Conservation (phyloP, 2,329 filamentous ascomycete species). For the Cryphonectria radicalis region DNA sequence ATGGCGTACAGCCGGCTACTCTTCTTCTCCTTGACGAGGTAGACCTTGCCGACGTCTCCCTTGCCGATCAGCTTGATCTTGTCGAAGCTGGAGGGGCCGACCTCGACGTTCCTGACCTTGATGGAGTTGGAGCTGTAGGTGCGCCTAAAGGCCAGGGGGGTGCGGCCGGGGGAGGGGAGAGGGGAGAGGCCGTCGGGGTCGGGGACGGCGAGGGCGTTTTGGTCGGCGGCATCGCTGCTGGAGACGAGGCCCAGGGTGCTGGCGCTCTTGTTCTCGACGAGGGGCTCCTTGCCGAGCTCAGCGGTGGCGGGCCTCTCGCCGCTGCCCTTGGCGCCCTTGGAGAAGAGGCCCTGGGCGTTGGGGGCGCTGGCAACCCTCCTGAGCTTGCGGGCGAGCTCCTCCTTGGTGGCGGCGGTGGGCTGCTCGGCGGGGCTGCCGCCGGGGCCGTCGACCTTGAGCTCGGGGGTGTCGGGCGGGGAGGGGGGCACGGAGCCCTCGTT, state of each 20-base stretch:
- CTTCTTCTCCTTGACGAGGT: conserved; percentile 97
- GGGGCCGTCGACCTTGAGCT: conserved; percentile 72
- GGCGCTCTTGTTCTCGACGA: conserved; percentile 61
- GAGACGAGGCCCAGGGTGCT: conserved; percentile 53
- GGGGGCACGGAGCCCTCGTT: conserved; percentile 92
- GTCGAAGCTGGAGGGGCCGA: conserved; percentile 93
- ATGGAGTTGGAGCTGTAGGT: conserved; percentile 99
- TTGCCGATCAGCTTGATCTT: conserved; percentile 99
- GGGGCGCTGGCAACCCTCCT: conserved; percentile 94
- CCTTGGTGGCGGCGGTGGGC: conserved; percentile 79
- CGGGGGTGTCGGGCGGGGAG: conserved; percentile 88
- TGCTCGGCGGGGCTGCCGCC: conserved; percentile 68
- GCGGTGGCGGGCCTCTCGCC: conserved; percentile 79
- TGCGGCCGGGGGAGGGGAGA: conserved; percentile 69
- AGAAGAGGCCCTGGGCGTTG: conserved; percentile 92
- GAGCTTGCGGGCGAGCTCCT: conserved; percentile 90
- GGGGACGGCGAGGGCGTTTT: conserved; percentile 46
- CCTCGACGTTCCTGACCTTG: conserved; percentile 96
- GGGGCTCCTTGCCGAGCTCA: conserved; percentile 82
- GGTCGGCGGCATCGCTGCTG: conserved; percentile 34
- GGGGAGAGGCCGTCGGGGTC: conserved; percentile 59
- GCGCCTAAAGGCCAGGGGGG: conserved; percentile 79
- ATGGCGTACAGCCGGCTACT: conserved; percentile 93
- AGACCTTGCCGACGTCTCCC: conserved; percentile 98
- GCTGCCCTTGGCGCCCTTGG: conserved; percentile 56